phyloP scores from a whole-genome alignment of 1,139 yeast genomes.

The Debaryomyces nepalensis region DNA sequence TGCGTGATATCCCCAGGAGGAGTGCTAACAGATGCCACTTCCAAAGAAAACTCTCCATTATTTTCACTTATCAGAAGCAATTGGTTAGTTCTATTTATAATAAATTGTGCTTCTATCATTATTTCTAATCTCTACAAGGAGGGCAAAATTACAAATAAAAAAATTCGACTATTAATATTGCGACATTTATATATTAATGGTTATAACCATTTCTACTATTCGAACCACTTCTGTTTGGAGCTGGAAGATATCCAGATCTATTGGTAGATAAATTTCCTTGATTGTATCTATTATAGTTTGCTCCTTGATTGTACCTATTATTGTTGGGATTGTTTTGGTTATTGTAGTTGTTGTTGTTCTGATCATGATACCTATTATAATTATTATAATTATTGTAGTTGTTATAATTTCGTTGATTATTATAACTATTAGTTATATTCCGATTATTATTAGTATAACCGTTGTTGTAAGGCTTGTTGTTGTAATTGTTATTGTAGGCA shows the following conservation, averaged over 20 bases:
- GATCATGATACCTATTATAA: conserved; percentile 15
- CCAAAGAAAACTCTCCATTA: not conserved
- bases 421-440: conserved; percentile 15
- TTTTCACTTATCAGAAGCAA: conserved; percentile 3
- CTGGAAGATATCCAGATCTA: conserved; percentile 13
- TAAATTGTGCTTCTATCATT: conserved; percentile 6
- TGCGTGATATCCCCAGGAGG: not conserved
- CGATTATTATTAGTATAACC: conserved; percentile 15
- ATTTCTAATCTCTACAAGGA: not conserved
- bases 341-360: conserved; percentile 13
- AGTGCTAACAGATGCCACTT: not conserved
- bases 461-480: conserved; percentile 14
- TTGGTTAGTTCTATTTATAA: conserved; percentile 1
- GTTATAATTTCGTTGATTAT: conserved; percentile 2
- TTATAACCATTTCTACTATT: conserved; percentile 26
- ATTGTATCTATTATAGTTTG: conserved; percentile 5
- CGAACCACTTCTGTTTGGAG: conserved; percentile 11
- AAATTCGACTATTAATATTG: not conserved
- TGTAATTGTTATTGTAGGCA: conserved; percentile 17
- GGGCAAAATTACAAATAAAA: conserved; percentile 1
- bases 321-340: conserved; percentile 14
- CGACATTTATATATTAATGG: conserved; percentile 11
- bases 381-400: conserved; percentile 16
- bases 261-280: conserved; percentile 8
- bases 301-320: conserved; percentile 16